phyloP scores from a whole-genome alignment of 257 asterid genomes.

The Leonotis leonurus region DNA sequence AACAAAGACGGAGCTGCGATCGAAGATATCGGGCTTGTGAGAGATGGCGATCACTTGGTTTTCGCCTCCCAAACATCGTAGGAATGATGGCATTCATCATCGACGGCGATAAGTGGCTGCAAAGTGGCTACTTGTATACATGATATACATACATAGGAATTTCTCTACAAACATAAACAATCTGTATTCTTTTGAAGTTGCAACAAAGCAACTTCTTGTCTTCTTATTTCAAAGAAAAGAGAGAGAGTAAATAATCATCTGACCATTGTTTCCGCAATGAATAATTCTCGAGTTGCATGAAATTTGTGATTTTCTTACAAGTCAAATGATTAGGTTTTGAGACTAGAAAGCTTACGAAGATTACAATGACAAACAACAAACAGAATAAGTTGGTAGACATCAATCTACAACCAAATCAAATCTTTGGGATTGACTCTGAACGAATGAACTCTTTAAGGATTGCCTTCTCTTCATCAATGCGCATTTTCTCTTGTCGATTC shows the following conservation, averaged over 20 bases:
- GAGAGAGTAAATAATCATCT: neutral
- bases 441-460: constrained; percentile 52
- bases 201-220: neutral
- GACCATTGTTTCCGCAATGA: neutral
- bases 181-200: neutral
- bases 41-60: constrained; percentile 67
- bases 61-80: constrained; percentile 26
- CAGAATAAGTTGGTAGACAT: constrained; percentile 11
- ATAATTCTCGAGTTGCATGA: too few relatives aligned
- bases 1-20: constrained; percentile 46
- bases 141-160: neutral
- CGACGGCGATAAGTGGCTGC: neutral
- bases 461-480: constrained; percentile 55
- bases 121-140: neutral
- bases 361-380: neutral
- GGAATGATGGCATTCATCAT: neutral
- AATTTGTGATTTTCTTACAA: neutral
- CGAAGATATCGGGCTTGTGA: constrained; percentile 39
- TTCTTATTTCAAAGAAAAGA: neutral
- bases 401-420: constrained; percentile 17
- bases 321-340: neutral
- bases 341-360: neutral
- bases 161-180: neutral
- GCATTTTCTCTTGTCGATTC: constrained; percentile 43
- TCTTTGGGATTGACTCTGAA: constrained; percentile 34